Evolutionary conservation across 2,329 filamentous ascomycete species (phyloP), one percentile per base, ranked within the genome.

Genomic region (Phaeosphaeriaceae sp.): DNA sequence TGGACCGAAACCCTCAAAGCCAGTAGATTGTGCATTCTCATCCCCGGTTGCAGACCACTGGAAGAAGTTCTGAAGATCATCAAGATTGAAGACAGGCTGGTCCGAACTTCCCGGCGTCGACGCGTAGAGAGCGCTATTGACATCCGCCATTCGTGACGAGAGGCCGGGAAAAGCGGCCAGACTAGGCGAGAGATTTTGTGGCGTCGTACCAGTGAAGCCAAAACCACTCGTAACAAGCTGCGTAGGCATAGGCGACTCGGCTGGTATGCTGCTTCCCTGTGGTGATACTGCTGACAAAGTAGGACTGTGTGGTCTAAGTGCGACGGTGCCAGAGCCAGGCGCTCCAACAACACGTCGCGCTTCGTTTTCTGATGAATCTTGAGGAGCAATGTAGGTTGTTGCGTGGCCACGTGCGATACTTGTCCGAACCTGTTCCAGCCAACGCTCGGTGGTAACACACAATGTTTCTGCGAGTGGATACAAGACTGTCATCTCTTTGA

Each of bases 51-150:
- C 66, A 20, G 70, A 68, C 70, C 70, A 73, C 21, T 72, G 69
- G 51, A 74, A 74, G 53, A 74, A 74, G 20, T 74, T 73, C 24
- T 74, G 72, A 2, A 74, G 44, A 48, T 73, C 70, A 22, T 74
- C 69, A 2, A 74, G 59, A 24, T 74, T 70, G 40, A 74, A 72
- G 46, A 73, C 69, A 13, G 69, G 70, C 22, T 70, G 70, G 7
- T 73, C 70, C 1, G 65, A 53, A 4, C 54, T 56, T 7, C 48
- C 36, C 7, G 63, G 57, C 11, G 64, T 55, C 19, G 58, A 55
- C 1, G 64, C 60, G 21, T 67, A 65, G 21, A 68, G 58, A 1
- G 53, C 52, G 3, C 31, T 53, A 7, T 61, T 51, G 13, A 61
- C 47, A 15, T 68, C 57, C 11, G 66, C 58, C 10, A 63, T 40